Evolutionary conservation across 2,329 filamentous ascomycete species (phyloP).

Genomic region (Botrytis pseudocinerea): DNA sequence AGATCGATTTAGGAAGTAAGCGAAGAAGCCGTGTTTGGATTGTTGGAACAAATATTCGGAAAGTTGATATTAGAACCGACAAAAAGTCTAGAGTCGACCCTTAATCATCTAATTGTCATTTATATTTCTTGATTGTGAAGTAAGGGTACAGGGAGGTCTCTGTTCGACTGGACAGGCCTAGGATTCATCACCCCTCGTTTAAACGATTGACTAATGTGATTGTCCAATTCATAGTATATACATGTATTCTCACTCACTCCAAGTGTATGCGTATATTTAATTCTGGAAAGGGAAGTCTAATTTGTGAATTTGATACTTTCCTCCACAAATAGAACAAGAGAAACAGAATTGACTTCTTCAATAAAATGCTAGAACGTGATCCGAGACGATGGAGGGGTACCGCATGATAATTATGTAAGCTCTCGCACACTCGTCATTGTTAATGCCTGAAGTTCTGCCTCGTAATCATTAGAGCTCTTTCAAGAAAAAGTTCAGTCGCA

Average conservation of each 20-base stretch:
- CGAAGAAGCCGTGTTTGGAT: not conserved
- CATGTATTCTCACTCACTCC: not conserved
- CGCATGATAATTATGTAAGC: conserved; percentile 10
- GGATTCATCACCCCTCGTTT: not conserved
- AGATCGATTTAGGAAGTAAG: not conserved
- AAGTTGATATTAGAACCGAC: not conserved
- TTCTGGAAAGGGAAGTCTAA: accelerated
- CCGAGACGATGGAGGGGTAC: not conserved
- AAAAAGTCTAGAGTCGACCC: accelerated
- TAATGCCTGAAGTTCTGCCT: conserved; percentile 16
- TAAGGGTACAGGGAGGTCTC: not conserved
- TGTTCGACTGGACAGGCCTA: not conserved
- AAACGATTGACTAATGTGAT: not conserved
- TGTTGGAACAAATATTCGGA: not conserved
- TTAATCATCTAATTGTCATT: no score
- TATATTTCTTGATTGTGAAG: not conserved
- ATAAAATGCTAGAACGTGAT: conserved; percentile 11
- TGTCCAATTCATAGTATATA: not conserved
- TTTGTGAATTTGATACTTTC: not conserved
- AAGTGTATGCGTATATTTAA: no score
- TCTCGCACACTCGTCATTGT: conserved; percentile 10
- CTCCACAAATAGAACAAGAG: not conserved
- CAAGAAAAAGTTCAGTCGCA: conserved; percentile 27
- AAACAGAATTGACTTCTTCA: not conserved
- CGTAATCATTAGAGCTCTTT: conserved; percentile 22